Evolutionary conservation across 225 moss, liverwort and hornwort species (phyloP).

Genomic region (Bryum argenteum): DNA sequence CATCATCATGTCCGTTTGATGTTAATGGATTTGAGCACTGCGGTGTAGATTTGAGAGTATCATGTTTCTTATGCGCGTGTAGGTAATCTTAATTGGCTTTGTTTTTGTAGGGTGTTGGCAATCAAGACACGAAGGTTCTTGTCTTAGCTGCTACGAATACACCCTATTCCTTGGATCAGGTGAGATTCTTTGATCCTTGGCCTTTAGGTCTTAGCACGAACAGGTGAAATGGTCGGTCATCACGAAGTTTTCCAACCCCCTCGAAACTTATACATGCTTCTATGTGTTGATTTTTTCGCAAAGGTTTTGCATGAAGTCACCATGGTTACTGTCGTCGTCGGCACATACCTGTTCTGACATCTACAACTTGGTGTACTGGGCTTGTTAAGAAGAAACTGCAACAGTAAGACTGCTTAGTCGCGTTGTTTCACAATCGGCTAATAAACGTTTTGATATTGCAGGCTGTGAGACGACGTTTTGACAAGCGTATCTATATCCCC

Average conservation of each 20-base stretch:
- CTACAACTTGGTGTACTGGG: neutral
- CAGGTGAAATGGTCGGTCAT: neutral
- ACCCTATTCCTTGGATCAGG: conserved; percentile 95
- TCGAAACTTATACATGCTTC: neutral
- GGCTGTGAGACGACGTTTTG: conserved; percentile 98
- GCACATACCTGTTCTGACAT: neutral
- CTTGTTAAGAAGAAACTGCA: neutral
- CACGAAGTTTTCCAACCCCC: neutral
- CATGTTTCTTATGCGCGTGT: conserved; percentile 4
- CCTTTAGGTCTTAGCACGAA: neutral
- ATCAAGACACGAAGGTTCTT: conserved; percentile 91
- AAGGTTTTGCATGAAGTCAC: too few relatives aligned
- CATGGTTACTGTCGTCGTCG: too few relatives aligned
- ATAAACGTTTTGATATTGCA: conserved; percentile 31
- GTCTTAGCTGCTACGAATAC: conserved; percentile 98
- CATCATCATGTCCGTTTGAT: conserved; percentile 10
- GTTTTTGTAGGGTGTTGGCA: conserved; percentile 77
- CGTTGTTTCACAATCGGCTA: neutral
- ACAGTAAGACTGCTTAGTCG: neutral
- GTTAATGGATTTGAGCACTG: conserved; percentile 6
- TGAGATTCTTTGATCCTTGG: conserved; percentile 29
- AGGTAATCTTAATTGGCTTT: neutral
- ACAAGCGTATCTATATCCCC: conserved; percentile 97
- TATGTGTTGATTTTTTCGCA: neutral
- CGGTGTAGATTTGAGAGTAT: neutral